Evolutionary conservation across 768 basidiomycete genomes (phyloP).

Genomic region (Suillus weaverae): DNA sequence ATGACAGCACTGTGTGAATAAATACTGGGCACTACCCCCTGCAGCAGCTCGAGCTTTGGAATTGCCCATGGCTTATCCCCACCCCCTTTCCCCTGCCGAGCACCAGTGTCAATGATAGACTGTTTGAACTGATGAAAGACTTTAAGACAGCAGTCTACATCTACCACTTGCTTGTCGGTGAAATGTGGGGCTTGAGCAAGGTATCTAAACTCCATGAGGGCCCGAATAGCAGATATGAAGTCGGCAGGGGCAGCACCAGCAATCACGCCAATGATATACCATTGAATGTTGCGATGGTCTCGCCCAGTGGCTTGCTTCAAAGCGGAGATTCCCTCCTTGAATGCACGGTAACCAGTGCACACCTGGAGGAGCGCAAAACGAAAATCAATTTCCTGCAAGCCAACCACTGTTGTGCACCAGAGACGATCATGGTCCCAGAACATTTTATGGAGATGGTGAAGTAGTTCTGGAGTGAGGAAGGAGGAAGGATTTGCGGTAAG

Average conservation of each 20-base stretch:
- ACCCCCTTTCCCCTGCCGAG: conserved; percentile 23
- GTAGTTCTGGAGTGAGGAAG: conserved; percentile 38
- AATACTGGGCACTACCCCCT: conserved; percentile 9
- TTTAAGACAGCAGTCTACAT: conserved; percentile 21
- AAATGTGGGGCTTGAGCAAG: conserved; percentile 33
- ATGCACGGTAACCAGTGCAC: conserved; percentile 37
- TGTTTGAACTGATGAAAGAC: conserved; percentile 37
- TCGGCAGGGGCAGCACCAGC: conserved; percentile 30
- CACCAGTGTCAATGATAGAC: conserved; percentile 31
- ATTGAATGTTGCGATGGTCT: conserved; percentile 39
- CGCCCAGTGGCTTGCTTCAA: conserved; percentile 43
- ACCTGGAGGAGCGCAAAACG: conserved; percentile 38
- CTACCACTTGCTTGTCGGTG: conserved; percentile 18
- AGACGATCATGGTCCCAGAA: conserved; percentile 41
- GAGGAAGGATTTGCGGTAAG: conserved; percentile 30
- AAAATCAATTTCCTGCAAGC: conserved; percentile 35
- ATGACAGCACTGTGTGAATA: conserved; percentile 1
- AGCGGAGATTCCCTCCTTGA: conserved; percentile 39
- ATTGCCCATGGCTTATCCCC: conserved; percentile 5
- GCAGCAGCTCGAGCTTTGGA: conserved; percentile 13
- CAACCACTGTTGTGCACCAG: conserved; percentile 38
- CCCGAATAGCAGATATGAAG: conserved; percentile 34
- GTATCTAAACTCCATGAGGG: conserved; percentile 39
- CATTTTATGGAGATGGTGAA: conserved; percentile 41
- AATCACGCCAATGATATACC: conserved; percentile 35